phyloP scores from a whole-genome alignment of 352 stramenopile species.

The Ophiocytium majus region DNA sequence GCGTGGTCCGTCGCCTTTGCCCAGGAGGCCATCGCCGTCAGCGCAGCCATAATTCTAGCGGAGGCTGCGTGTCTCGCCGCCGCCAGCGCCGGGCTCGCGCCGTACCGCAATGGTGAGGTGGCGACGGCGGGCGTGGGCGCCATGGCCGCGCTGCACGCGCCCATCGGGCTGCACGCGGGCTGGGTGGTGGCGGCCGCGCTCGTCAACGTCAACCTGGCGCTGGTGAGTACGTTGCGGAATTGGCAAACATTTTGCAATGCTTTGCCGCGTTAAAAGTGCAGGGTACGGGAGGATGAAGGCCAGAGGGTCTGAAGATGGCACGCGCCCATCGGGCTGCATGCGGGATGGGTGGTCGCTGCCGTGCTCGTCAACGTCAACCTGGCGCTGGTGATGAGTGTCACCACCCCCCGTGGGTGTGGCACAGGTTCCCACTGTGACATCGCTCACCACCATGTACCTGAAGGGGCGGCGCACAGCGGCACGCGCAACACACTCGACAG shows the following conservation, averaged over 20 bases:
- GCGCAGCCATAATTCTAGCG: slow-evolving; percentile 33
- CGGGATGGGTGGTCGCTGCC: slow-evolving; percentile 6
- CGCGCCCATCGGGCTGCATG: slow-evolving; percentile 15
- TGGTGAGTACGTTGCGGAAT: slow-evolving; percentile 4
- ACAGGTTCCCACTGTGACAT: too few relatives aligned
- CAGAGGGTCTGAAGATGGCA: too few relatives aligned
- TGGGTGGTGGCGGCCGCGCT: neutral
- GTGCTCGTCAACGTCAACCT: slow-evolving; percentile 52
- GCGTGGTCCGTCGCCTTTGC: slow-evolving; percentile 49
- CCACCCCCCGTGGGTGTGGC: too few relatives aligned
- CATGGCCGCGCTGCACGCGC: slow-evolving; percentile 40
- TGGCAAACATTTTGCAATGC: neutral
- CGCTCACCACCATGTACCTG: too few relatives aligned
- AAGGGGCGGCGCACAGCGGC: too few relatives aligned
- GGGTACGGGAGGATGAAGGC: too few relatives aligned
- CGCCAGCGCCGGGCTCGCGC: slow-evolving; percentile 24
- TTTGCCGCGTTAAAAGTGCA: too few relatives aligned
- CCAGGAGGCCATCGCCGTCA: slow-evolving; percentile 35
- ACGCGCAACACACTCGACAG: too few relatives aligned
- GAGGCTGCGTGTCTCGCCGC: slow-evolving; percentile 26
- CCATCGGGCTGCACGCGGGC: slow-evolving; percentile 43
- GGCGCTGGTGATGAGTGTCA: too few relatives aligned
- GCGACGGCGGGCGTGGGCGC: too few relatives aligned
- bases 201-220: neutral
- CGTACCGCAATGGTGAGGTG: neutral